Percentiles rank a stretch among this genome's conserved stretches.
Evolutionary conservation across 768 basidiomycete genomes (phyloP).

Genomic region (Kockovaella imperatae): DNA sequence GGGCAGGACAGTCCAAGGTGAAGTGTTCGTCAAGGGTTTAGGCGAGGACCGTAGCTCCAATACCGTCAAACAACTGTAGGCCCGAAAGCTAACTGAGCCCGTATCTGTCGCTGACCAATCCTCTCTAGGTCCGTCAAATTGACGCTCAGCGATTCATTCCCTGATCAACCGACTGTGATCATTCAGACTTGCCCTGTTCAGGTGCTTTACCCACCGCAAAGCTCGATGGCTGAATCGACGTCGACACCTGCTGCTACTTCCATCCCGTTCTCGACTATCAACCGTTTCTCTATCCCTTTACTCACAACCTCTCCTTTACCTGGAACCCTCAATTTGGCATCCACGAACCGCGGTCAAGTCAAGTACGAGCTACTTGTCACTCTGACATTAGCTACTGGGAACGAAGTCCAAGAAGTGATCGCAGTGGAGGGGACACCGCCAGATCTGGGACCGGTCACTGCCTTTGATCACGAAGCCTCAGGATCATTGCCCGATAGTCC

Average conservation of each 20-base stretch:
- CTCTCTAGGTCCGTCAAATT: constrained; percentile 23
- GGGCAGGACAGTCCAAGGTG: constrained; percentile 34
- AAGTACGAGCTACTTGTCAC: constrained; percentile 22
- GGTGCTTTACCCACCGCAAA: constrained; percentile 18
- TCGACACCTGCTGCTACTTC: neutral
- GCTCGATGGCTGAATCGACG: constrained; percentile 7
- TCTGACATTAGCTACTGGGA: constrained; percentile 12
- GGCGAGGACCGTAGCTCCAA: constrained; percentile 13
- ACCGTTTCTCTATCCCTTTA: constrained; percentile 32
- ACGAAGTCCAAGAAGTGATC: constrained; percentile 12
- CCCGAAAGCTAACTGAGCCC: neutral
- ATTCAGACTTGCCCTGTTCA: constrained; percentile 15
- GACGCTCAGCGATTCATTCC: constrained; percentile 22
- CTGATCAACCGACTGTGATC: constrained; percentile 13
- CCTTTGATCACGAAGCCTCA: neutral
- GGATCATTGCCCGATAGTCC: neutral
- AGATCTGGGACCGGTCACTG: constrained; percentile 8
- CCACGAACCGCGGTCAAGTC: constrained; percentile 27
- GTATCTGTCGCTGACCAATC: neutral
- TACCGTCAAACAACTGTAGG: constrained; percentile 23
- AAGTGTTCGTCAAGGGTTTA: constrained; percentile 41
- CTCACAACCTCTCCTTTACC: constrained; percentile 11
- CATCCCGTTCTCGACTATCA: constrained; percentile 19
- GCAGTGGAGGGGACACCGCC: constrained; percentile 31
- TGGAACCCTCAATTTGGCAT: constrained; percentile 33